Base-by-base conservation (phyloP, 108 stramenopile genomes). In the Cyclotella cryptica region DNA sequence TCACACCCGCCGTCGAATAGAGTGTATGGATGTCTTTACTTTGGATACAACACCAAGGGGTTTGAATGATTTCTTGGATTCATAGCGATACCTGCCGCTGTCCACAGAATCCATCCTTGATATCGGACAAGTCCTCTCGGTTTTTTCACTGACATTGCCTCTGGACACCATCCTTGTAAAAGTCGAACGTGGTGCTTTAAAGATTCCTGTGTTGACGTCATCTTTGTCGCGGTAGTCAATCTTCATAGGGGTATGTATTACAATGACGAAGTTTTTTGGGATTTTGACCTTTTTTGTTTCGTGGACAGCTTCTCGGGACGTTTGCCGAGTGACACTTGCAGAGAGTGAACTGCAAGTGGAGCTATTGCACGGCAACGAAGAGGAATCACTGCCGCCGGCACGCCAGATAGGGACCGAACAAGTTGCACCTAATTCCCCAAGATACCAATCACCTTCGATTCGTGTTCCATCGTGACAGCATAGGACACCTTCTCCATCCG, bases 401-500 rank as follows among this genome's bases (percentile, higher is more conserved):
- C 35, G 35, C 6, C 35, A 5, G 35, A 6, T 35, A 35, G 6
- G 35, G 35, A 2, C 35, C 6, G 6, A 6, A 35, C 35, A 35
- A 35, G 4, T 35, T 35, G 35, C 35, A 5, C 6, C 4, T 1
- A 57, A 6, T 19, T 24, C 55, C 19, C 55, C 55, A n/a, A 57
- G 24, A 26, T 4, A 8, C 55, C 55, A 57, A 3, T 24, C 21
- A 12, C 22, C 55, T 4, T 8, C 55, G 22, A 57, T 24, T 24
- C n/a, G 21, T 24, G 3, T 21, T 57, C 55, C 55, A 26, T 57
- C 21, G 24, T 26, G 1, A 8, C 55, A 57, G 55, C 3, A 57
- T 57, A 57, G 55, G 12, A 57, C 8, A 22, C 55, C 55, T 24
- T 57, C 55, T 24, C 55, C 55, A 26, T 57, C 55, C 12, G 55